A percentile compares a stretch with the other conserved stretches of the same genome.
Evolutionary conservation across 176 grass and related monocot species (phyloP).

Genomic region (Secale cereale): DNA sequence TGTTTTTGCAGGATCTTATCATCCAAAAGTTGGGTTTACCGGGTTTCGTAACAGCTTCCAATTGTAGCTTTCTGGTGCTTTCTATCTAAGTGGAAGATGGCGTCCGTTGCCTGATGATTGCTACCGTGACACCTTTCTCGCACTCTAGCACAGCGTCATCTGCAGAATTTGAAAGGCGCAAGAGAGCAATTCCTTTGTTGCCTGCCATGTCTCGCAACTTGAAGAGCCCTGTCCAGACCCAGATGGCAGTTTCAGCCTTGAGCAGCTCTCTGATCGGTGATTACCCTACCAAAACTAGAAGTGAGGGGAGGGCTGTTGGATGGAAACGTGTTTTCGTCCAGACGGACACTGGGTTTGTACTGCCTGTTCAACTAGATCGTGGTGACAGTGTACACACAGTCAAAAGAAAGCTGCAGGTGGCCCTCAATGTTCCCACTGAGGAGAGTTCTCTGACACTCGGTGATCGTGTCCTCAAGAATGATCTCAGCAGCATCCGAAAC

Average conservation of each 20-base stretch:
- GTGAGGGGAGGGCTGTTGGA: conserved; percentile 14
- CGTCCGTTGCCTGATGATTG: conserved; percentile 24
- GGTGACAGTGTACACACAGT: conserved; percentile 68
- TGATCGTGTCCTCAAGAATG: conserved; percentile 64
- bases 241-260: conserved; percentile 63
- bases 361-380: conserved; percentile 57
- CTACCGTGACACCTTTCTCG: conserved; percentile 7
- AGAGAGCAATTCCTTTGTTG: conserved; percentile 5
- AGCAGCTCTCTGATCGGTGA: conserved; percentile 41
- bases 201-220: conserved; percentile 50
- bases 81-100: conserved; percentile 34
- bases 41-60: background rate
- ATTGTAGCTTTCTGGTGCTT: conserved; percentile 12
- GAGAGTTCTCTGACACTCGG: conserved; percentile 69
- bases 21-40: background rate
- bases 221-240: conserved; percentile 72
- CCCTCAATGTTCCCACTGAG: conserved; percentile 63
- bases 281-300: conserved; percentile 34
- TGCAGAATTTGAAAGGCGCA: conserved; percentile 23
- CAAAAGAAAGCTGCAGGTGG: conserved; percentile 66
- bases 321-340: conserved; percentile 76
- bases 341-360: conserved; percentile 55
- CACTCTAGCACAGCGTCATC: conserved; percentile 19
- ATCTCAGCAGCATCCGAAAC: conserved; percentile 64
- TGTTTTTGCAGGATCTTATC: conserved; percentile 31